Evolutionary conservation across 495 filamentous ascomycete species (phyloP), one percentile per base, ranked within the genome.

Genomic region (Daldinia caldariorum): DNA sequence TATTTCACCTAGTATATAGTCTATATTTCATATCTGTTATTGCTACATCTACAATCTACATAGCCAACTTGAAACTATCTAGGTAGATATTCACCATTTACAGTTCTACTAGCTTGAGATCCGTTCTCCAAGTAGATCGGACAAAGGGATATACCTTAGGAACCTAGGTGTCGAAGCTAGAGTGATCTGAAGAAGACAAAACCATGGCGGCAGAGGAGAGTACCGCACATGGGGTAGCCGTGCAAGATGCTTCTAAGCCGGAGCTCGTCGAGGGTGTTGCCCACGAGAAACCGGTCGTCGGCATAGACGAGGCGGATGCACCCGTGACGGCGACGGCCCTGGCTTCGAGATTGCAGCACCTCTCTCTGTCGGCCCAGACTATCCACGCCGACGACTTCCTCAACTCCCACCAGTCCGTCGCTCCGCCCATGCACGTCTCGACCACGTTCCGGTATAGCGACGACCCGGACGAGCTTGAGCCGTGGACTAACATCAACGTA

Each of bases 311-410:
- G 53, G 26, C 67, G 9, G 35, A 63, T 13, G 51, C 54, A 7
- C 53, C 58, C 13, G 45, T 32, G 43, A 61, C 65, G 18, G 67
- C 70, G 1, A 61, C 58, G 26, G 22, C 51, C 18, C 20, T 73
- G 41, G 75, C 70, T 6, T 69, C 72, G 26, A 75, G 57, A 41
- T 45, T 75, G 10, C 75, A 67, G 37, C 72, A 77, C 47, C 79
- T 87, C 63, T 84, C 84, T 2, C 76, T 88, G 49, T 80, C 91
- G 26, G 95, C 94, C 26, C 87, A 87, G 53, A 87, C 90, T n/a
- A 83, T 98, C 65, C 94, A 98, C 80, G 92, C 90, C 57, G 94
- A 97, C 70, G 93, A 97, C 80, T 81, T 79, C 67, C 83, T 94
- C 60, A 91, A 91, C 81, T 78, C 82, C 50, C 86, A 87, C 71